Percentiles rank a stretch among this genome's conserved stretches.
Conservation (phyloP, 176 grass and related monocot species). For the Phyllostachys edulis region DNA sequence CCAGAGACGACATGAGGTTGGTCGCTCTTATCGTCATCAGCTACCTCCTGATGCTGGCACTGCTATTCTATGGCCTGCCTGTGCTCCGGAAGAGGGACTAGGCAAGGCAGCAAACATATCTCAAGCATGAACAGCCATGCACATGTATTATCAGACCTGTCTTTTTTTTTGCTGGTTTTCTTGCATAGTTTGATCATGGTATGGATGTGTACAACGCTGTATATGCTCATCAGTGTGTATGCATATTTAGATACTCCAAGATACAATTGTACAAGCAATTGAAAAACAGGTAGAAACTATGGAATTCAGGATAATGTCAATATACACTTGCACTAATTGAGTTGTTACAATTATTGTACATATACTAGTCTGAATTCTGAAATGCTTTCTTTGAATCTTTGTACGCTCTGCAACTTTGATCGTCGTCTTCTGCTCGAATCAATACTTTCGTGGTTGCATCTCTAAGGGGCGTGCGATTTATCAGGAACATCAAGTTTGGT, state of each 20-base stretch:
- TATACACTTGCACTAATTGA: slow-evolving; percentile 12
- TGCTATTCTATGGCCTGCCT: slow-evolving; percentile 30
- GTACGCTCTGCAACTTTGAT: neutral
- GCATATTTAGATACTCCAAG: neutral
- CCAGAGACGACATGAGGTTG: slow-evolving; percentile 19
- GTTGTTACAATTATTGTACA: slow-evolving; percentile 22
- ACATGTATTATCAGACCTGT: neutral
- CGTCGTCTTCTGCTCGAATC: neutral
- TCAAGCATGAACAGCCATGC: neutral
- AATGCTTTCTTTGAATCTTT: slow-evolving; percentile 21
- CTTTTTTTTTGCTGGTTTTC: neutral
- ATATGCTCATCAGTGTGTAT: neutral
- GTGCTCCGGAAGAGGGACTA: slow-evolving; percentile 26
- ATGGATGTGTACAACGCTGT: neutral
- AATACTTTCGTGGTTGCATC: neutral
- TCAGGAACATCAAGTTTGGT: neutral
- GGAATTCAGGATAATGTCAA: neutral
- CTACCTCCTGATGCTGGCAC: slow-evolving; percentile 34
- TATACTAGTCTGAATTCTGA: slow-evolving; percentile 17
- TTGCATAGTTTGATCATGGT: neutral
- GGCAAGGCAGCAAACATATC: neutral
- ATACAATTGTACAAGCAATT: neutral
- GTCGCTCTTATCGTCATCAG: slow-evolving; percentile 22
- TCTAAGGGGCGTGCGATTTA: neutral
- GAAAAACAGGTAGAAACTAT: neutral